Percentiles rank a stretch among this genome's conserved stretches.
These are phyloP conservation scores for Rhynchosporium graminicola DNA, from an alignment of 2,329 filamentous ascomycete genomes.

Conservation along the genomic window DNA sequence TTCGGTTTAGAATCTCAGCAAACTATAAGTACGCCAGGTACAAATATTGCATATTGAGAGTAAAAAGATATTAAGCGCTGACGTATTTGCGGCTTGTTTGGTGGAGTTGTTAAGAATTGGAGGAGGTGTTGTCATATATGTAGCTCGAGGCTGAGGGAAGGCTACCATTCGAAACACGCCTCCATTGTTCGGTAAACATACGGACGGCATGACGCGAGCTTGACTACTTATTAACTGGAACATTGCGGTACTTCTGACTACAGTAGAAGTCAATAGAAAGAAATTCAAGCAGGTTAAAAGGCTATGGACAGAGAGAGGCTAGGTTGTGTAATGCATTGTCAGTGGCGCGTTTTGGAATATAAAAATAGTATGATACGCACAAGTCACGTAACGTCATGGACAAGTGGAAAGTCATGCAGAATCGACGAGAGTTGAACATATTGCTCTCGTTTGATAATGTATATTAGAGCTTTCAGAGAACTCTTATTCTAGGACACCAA, in stretches of 20 bases:
- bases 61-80: not conserved
- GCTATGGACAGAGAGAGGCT: not conserved
- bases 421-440: too few species aligned
- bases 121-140: slow-evolving; percentile 1
- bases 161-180: slow-evolving; percentile 18
- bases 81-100: not conserved
- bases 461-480: too few species aligned
- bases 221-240: not conserved
- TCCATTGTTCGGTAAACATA: not conserved
- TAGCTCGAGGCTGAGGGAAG: slow-evolving; percentile 19
- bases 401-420: not conserved
- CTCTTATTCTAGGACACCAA: not conserved
- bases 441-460: too few species aligned
- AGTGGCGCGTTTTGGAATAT: slow-evolving; percentile 18
- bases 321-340: not conserved
- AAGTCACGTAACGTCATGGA: slow-evolving; percentile 5
- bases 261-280: not conserved
- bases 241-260: not conserved
- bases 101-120: slow-evolving; percentile 3
- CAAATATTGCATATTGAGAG: slow-evolving; percentile 1
- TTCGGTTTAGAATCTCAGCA: not conserved
- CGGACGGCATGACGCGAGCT: not conserved
- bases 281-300: not conserved
- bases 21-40: not conserved
- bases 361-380: slow-evolving; percentile 14